A percentile compares a stretch with the other conserved stretches of the same genome.
phyloP scores from a whole-genome alignment of 192 early-diverging fungal species.

The Linnemannia schmuckeri region DNA sequence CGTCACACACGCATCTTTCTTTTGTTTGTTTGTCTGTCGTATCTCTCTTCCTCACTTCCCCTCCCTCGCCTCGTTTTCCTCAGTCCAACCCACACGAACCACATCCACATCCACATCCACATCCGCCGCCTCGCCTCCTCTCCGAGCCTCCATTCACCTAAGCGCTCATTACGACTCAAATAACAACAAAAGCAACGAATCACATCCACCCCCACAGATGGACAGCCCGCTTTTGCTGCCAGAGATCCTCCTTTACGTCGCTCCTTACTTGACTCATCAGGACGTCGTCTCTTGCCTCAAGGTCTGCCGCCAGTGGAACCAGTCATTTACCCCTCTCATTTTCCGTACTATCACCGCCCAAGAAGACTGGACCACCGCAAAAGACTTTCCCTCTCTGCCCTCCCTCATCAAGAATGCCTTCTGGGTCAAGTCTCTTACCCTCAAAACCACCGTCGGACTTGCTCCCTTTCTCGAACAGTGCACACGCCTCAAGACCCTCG shows the following conservation, averaged over 20 bases:
- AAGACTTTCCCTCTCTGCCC: not conserved
- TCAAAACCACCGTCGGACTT: conserved; percentile 26
- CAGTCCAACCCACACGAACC: not conserved
- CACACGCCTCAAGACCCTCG: conserved; percentile 19
- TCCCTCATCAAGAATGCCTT: conserved; percentile 30
- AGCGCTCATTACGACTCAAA: not conserved
- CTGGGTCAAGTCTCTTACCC: conserved; percentile 11
- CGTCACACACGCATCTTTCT: no score
- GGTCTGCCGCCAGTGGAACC: conserved; percentile 32
- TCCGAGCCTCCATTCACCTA: no score
- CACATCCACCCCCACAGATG: not conserved
- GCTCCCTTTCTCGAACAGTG: conserved; percentile 23
- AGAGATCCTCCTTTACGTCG: conserved; percentile 33
- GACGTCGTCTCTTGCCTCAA: conserved; percentile 6
- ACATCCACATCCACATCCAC: not conserved
- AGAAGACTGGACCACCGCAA: conserved; percentile 5
- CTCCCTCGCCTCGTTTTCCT: not conserved
- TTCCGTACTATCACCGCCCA: conserved; percentile 3
- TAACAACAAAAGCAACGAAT: not conserved
- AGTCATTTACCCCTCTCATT: conserved; percentile 21
- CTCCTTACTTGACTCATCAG: not conserved
- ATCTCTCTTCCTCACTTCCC: not conserved
- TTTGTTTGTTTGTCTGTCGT: not conserved
- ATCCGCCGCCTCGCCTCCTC: not conserved
- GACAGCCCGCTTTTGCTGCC: conserved; percentile 21